These are phyloP conservation scores for Wickerhamomyces chambardii DNA, from an alignment of 805 yeast genomes.

Conservation along the genomic window DNA sequence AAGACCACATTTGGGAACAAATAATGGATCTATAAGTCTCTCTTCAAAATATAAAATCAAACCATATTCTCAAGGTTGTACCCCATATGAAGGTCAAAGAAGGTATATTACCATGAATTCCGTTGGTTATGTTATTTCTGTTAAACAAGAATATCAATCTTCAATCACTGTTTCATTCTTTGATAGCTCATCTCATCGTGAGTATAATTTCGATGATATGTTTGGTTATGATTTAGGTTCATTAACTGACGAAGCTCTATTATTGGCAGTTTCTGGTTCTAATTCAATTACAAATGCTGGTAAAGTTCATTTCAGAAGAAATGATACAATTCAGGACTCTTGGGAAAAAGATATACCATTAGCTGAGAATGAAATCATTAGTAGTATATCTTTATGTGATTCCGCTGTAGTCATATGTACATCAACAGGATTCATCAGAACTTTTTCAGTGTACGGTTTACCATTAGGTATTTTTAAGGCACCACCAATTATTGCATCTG, in stretches of 20 bases:
- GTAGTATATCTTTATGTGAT: conserved; percentile 59
- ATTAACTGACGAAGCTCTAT: conserved; percentile 54
- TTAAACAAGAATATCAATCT: conserved; percentile 45
- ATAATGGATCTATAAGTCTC: too few species aligned
- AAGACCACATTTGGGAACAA: too few species aligned
- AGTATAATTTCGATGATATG: conserved; percentile 78
- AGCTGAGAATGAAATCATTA: conserved; percentile 44
- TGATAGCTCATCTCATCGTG: conserved; percentile 66
- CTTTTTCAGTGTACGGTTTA: conserved; percentile 65
- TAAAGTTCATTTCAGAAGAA: conserved; percentile 63
- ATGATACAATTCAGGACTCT: conserved; percentile 47
- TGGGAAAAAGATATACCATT: conserved; percentile 67
- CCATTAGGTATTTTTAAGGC: conserved; percentile 61
- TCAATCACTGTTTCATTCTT: conserved; percentile 85
- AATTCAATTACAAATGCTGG: conserved; percentile 29
- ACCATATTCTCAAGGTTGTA: conserved; percentile 82
- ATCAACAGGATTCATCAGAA: conserved; percentile 63
- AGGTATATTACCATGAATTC: conserved; percentile 76
- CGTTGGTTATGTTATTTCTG: conserved; percentile 77
- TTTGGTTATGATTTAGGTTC: conserved; percentile 68
- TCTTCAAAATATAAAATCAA: conserved; percentile 23
- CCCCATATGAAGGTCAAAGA: conserved; percentile 66
- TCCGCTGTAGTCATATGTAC: conserved; percentile 62
- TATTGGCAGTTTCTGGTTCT: conserved; percentile 45
- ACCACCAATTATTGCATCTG: conserved; percentile 56